A percentile compares a stretch with the other conserved stretches of the same genome.
phyloP scores from a whole-genome alignment of 192 early-diverging fungal species.

The Podila epigama region DNA sequence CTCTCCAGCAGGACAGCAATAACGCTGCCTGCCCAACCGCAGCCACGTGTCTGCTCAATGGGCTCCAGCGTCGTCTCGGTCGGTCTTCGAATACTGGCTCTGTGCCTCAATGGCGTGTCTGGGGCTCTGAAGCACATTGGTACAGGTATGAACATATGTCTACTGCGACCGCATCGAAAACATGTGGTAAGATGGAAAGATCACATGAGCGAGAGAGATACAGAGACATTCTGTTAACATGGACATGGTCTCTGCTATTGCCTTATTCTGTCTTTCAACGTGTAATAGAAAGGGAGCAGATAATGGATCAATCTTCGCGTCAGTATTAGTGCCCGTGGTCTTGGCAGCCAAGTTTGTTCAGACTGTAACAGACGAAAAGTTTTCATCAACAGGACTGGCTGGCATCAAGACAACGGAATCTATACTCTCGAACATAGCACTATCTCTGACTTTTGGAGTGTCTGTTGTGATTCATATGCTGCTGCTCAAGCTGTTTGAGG shows the following conservation, averaged over 20 bases:
- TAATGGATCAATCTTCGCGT: conserved; percentile 63
- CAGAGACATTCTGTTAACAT: too few species aligned
- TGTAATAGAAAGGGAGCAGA: conserved; percentile 62
- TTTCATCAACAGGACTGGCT: conserved; percentile 19
- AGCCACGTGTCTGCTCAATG: conserved; percentile 5
- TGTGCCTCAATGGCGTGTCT: conserved; percentile 42
- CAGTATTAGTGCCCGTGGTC: conserved; percentile 60
- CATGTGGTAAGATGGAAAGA: too few species aligned
- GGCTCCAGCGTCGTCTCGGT: conserved; percentile 28
- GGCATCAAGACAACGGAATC: conserved; percentile 35
- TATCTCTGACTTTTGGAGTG: conserved; percentile 26
- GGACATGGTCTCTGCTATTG: too few species aligned
- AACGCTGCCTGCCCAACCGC: neutral
- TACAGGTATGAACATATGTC: conserved; percentile 39
- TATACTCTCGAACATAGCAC: conserved; percentile 27
- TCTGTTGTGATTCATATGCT: conserved; percentile 35
- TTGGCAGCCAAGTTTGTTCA: conserved; percentile 57
- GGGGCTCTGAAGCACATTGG: conserved; percentile 47
- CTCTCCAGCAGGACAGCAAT: conserved; percentile 7
- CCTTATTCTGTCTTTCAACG: too few species aligned
- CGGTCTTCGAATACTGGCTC: conserved; percentile 18
- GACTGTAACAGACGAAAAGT: conserved; percentile 44
- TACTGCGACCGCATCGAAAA: neutral
- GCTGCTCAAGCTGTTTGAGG: conserved; percentile 32
- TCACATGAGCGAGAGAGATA: too few species aligned